phyloP scores from a whole-genome alignment of 441 rosid genomes.

The Corymbia citriodora region DNA sequence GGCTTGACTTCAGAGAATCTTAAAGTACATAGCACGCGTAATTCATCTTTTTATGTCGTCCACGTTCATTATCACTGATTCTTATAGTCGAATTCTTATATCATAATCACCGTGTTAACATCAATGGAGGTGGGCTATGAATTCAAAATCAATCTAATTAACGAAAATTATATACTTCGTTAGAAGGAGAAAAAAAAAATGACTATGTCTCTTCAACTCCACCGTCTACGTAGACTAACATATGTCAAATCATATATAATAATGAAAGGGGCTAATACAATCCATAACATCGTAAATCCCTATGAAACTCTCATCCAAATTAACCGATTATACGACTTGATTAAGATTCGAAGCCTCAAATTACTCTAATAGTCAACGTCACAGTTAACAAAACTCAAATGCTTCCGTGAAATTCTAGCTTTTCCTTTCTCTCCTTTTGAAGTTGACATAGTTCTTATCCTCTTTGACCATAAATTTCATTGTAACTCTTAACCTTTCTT shows the following conservation, averaged over 20 bases:
- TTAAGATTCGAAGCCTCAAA: background rate
- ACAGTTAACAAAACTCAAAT: background rate
- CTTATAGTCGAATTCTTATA: fast-evolving
- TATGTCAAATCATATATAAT: background rate
- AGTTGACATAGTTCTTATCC: background rate
- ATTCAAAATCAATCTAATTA: background rate
- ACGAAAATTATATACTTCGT: background rate
- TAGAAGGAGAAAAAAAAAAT: background rate
- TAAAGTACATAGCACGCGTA: background rate
- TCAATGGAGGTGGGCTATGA: background rate
- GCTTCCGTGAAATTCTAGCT: background rate
- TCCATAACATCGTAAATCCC: background rate
- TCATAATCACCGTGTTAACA: background rate
- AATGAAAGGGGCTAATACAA: background rate
- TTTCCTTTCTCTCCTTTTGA: background rate
- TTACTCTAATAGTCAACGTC: background rate
- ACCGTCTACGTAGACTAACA: background rate
- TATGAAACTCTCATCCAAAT: background rate
- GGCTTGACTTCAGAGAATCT: background rate
- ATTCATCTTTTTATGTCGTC: background rate
- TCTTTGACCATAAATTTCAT: background rate
- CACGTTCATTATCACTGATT: fast-evolving
- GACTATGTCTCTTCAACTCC: background rate
- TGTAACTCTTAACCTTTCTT: background rate
- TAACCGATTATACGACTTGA: background rate